Base-by-base conservation (phyloP, 352 stramenopile species). In the Phytophthora lateralis region DNA sequence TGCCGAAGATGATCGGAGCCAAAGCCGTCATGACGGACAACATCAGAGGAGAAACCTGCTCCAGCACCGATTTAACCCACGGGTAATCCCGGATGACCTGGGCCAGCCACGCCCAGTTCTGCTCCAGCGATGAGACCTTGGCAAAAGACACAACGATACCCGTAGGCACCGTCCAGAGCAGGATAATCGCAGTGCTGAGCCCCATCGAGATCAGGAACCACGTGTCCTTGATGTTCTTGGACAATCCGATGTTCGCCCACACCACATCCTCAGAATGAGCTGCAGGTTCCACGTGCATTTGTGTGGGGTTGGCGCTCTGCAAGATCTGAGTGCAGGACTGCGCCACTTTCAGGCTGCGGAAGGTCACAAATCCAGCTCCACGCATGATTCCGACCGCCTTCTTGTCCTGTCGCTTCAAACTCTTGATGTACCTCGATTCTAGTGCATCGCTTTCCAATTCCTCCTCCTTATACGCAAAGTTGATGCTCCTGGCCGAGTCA, bases 161-260 rank as follows among this genome's bases (percentile, higher is more conserved):
- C 30, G 86, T 95, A 17, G 86, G 86, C 37, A 95, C 80, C 10
- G 81, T 93, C 86, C 86, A 95, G 17, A 95, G 88, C 26, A 95
- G 43, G 51, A 95, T 95, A 41, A 95, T 92, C 9, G 69, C 80
- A 6, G 69, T 71, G 17, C 82, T 85, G 6, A 88, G 61, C 2
- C 59, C 74, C 27, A 83, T 60, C 7, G 84, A 93, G 50, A 93
- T 80, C 52, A 90, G 60, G 24, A 78, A 74, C 81, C 80, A 91
- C 42, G 73, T 86, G 47, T 83, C 71, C 51, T 91, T 93, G 14
- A 69, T 64, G 53, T 88, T 90, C 63, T 88, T 76, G 14, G 84
- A 93, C 42, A 93, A 60, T 49, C 86, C 86, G 27, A 95, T 76
- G 46, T 95, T 95, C 41, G 78, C 71, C 86, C 86, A 95, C 35